These are phyloP conservation scores for Aureobasidium namibiae DNA, from an alignment of 2,329 filamentous ascomycete genomes.

Conservation along the genomic window DNA sequence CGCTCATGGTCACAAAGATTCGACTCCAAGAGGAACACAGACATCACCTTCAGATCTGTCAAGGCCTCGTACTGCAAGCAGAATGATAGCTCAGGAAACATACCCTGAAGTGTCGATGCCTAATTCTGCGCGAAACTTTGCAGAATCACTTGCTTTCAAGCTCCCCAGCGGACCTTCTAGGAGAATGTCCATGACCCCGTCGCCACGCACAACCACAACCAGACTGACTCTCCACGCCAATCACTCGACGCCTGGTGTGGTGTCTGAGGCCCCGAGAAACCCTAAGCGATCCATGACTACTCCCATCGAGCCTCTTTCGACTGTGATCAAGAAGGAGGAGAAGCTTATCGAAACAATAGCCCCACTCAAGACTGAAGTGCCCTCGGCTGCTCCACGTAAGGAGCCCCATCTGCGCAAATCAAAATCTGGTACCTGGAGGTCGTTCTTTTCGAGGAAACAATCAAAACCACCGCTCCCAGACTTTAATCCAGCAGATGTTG, in stretches of 20 bases:
- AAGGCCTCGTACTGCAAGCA: background rate
- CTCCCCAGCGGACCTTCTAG: background rate
- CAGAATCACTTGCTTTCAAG: background rate
- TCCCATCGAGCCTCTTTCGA: background rate
- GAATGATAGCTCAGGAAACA: background rate
- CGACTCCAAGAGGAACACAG: background rate
- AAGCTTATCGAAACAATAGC: background rate
- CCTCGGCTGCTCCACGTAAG: background rate
- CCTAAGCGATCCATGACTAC: constrained; percentile 4
- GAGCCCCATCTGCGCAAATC: constrained; percentile 9
- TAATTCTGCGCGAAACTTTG: background rate
- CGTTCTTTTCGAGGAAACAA: constrained; percentile 9
- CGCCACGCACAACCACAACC: background rate
- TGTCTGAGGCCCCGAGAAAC: background rate
- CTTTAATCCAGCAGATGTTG: constrained; percentile 4
- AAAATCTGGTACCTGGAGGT: constrained; percentile 13
- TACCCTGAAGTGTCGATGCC: background rate
- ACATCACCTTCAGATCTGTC: background rate
- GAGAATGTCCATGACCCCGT: constrained; percentile 6
- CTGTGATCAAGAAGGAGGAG: background rate
- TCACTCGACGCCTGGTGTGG: background rate
- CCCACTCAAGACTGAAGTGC: background rate
- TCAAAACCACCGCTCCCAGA: constrained; percentile 8
- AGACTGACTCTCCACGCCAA: background rate
- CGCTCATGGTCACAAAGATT: background rate